A percentile compares a stretch with the other conserved stretches of the same genome.
These are phyloP conservation scores for Paramecium caudatum DNA, from an alignment of 73 alveolate species.

Conservation along the genomic window DNA sequence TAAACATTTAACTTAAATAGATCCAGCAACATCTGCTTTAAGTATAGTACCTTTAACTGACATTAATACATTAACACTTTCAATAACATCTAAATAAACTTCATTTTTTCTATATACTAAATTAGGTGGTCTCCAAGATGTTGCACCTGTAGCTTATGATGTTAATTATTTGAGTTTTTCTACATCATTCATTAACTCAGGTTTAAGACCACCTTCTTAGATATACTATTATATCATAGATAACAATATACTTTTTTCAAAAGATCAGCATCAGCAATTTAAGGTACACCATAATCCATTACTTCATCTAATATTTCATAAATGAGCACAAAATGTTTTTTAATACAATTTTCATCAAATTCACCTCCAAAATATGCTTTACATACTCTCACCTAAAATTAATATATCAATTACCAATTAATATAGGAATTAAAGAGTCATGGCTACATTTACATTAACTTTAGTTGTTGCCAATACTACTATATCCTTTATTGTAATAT, in stretches of 20 bases:
- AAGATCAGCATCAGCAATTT: slow-evolving; percentile 93
- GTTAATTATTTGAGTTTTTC: slow-evolving; percentile 88
- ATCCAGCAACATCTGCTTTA: slow-evolving; percentile 94
- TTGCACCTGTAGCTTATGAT: slow-evolving; percentile 95
- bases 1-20: slow-evolving; percentile 87
- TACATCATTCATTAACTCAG: slow-evolving; percentile 81
- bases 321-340: slow-evolving; percentile 91
- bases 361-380: slow-evolving; percentile 92
- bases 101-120: slow-evolving; percentile 93
- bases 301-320: slow-evolving; percentile 96
- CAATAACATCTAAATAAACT: slow-evolving; percentile 96
- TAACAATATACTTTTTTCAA: slow-evolving; percentile 73
- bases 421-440: slow-evolving; percentile 87
- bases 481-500: slow-evolving; percentile 87
- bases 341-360: slow-evolving; percentile 87
- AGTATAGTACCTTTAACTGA: slow-evolving; percentile 95
- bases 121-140: slow-evolving; percentile 95
- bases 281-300: slow-evolving; percentile 96
- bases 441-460: slow-evolving; percentile 87
- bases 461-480: slow-evolving; percentile 93
- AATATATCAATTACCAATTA: slow-evolving; percentile 53
- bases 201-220: slow-evolving; percentile 75
- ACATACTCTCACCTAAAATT: slow-evolving; percentile 81
- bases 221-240: slow-evolving; percentile 8
- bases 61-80: slow-evolving; percentile 93